Percentiles rank a stretch among this genome's conserved stretches.
These are phyloP conservation scores for Mimosa pudica DNA, from an alignment of 306 rosid species.

Conservation along the genomic window DNA sequence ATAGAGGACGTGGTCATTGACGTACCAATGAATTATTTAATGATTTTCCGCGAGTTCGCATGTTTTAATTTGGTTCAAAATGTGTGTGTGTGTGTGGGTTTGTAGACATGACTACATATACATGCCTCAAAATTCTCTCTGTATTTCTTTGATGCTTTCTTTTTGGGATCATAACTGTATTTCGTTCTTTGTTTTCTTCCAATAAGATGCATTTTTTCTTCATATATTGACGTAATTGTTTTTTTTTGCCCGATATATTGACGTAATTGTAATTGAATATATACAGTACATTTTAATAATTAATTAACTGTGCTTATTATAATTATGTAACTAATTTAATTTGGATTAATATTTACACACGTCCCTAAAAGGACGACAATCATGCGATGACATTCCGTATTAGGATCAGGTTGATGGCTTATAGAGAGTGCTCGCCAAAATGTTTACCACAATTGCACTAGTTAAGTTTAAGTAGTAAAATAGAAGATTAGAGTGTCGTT, in stretches of 20 bases:
- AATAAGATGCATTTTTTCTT: background rate
- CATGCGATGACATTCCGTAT: too few relatives aligned
- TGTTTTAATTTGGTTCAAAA: slow-evolving; percentile 1
- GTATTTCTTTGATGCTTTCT: background rate
- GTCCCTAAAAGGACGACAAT: too few relatives aligned
- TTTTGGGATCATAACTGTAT: too few relatives aligned
- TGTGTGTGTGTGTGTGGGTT: background rate
- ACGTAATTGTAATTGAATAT: background rate
- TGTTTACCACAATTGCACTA: too few relatives aligned
- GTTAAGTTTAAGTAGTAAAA: too few relatives aligned
- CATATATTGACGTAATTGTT: background rate
- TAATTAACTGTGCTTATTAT: too few relatives aligned
- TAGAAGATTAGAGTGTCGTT: too few relatives aligned
- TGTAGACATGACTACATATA: background rate
- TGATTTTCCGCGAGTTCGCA: background rate
- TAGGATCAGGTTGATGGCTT: too few relatives aligned
- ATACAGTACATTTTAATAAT: too few relatives aligned
- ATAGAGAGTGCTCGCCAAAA: too few relatives aligned
- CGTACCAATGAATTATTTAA: background rate
- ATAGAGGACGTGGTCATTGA: slow-evolving; percentile 57
- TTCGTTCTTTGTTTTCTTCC: background rate
- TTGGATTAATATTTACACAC: too few relatives aligned
- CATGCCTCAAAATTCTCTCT: background rate
- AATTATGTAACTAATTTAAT: too few relatives aligned
- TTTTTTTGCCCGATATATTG: background rate